Evolutionary conservation across 305 asterid species (phyloP).

Genomic region (Solanum hybrid): DNA sequence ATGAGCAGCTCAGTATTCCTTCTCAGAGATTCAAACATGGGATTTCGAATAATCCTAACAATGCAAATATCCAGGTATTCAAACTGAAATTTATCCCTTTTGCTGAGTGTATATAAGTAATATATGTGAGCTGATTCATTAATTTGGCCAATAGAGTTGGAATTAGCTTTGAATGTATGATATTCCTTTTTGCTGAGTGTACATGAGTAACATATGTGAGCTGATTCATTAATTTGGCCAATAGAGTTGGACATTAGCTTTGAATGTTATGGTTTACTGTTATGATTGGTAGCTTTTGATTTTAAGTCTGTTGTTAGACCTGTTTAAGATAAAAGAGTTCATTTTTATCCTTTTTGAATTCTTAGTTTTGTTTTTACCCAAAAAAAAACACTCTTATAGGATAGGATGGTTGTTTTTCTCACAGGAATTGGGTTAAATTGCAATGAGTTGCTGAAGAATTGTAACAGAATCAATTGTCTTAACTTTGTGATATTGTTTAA

Average conservation of each 20-base stretch:
- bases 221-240: background rate
- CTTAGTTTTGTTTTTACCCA: background rate
- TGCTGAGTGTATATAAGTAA: background rate
- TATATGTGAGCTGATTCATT: background rate
- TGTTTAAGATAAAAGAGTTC: background rate
- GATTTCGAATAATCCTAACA: conserved; percentile 14
- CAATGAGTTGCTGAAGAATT: background rate
- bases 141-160: background rate
- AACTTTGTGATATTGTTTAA: background rate
- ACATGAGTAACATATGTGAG: background rate
- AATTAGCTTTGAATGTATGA: background rate
- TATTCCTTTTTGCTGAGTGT: background rate
- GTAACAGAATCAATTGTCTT: background rate
- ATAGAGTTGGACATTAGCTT: background rate
- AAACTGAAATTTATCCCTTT: background rate
- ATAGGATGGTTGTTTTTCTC: background rate
- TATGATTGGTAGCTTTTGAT: background rate
- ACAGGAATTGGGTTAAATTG: background rate
- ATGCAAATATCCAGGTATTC: background rate
- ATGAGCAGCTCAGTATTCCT: conserved; percentile 89
- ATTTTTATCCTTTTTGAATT: background rate
- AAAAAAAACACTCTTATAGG: background rate
- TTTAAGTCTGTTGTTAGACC: background rate
- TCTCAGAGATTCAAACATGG: conserved; percentile 54
- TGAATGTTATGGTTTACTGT: background rate